Conservation (phyloP, 75 land plant species). For the Chamaecyparis obtusa region DNA sequence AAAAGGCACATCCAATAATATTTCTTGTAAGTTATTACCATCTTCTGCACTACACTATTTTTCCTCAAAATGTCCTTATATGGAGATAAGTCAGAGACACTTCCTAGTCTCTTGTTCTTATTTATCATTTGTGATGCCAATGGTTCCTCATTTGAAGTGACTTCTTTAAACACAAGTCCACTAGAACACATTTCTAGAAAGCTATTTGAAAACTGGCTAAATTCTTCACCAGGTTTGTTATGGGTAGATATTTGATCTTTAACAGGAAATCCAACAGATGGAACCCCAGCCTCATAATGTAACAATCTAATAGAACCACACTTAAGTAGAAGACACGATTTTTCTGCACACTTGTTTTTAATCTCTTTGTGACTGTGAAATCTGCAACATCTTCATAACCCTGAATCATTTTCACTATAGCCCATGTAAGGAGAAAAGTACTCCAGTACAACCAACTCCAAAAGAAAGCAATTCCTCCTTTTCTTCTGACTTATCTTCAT, state of each 20-base stretch:
- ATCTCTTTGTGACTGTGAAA: constrained; percentile 76
- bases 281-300: neutral
- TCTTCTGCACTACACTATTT: constrained; percentile 14
- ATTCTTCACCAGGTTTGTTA: constrained; percentile 13
- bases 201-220: constrained; percentile 69
- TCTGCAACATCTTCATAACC: constrained; percentile 99
- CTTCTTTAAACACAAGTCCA: constrained; percentile 23
- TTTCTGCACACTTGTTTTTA: constrained; percentile 79
- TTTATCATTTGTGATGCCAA: constrained; percentile 12
- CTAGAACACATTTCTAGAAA: constrained; percentile 77
- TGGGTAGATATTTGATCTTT: constrained; percentile 10
- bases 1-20: neutral
- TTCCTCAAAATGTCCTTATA: constrained; percentile 20
- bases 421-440: no score
- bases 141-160: neutral
- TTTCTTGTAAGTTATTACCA: constrained; percentile 5
- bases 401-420: constrained; percentile 90
- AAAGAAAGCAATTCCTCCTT: no score
- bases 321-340: constrained; percentile 78
- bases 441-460: no score
- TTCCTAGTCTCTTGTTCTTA: constrained; percentile 38
- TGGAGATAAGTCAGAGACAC: constrained; percentile 24
- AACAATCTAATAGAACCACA: constrained; percentile 14
- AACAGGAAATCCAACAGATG: neutral
- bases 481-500: no score